These are phyloP conservation scores for Artemisia argyi DNA, from an alignment of 129 eudicot genomes.

Conservation along the genomic window DNA sequence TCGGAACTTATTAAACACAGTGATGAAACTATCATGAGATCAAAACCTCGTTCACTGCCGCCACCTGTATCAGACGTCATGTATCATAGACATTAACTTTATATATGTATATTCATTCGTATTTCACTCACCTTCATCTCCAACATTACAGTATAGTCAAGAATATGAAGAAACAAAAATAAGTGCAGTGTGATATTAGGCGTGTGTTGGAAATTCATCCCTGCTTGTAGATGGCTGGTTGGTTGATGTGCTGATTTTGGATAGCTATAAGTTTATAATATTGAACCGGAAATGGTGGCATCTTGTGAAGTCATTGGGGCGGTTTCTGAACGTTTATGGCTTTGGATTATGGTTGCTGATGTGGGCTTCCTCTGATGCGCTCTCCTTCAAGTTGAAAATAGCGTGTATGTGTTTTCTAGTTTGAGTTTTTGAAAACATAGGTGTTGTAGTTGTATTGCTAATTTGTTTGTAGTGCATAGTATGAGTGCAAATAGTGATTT, in stretches of 20 bases:
- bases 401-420: slow-evolving; percentile 35
- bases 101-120: slow-evolving; percentile 44
- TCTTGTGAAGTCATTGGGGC: slow-evolving; percentile 9
- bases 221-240: slow-evolving; percentile 24
- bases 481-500: slow-evolving; percentile 36
- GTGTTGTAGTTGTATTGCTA: slow-evolving; percentile 30
- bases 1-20: slow-evolving; percentile 84
- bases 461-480: slow-evolving; percentile 31
- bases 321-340: slow-evolving; percentile 1
- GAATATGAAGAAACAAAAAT: slow-evolving; percentile 25
- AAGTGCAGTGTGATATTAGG: slow-evolving; percentile 38
- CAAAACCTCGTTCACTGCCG: slow-evolving; percentile 61
- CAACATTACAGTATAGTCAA: slow-evolving; percentile 32
- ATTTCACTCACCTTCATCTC: slow-evolving; percentile 30
- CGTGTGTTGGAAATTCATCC: slow-evolving; percentile 25
- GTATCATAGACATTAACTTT: slow-evolving; percentile 47
- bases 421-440: slow-evolving; percentile 15
- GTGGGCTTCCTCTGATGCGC: slow-evolving; percentile 14
- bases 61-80: slow-evolving; percentile 50
- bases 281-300: slow-evolving; percentile 4
- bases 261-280: slow-evolving; percentile 28
- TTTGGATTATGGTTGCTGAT: not conserved
- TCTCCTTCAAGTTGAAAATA: slow-evolving; percentile 18
- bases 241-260: slow-evolving; percentile 24
- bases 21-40: slow-evolving; percentile 78